phyloP scores from a whole-genome alignment of 1,284 basidiomycete genomes.

The Cryptococcus depauperatus region DNA sequence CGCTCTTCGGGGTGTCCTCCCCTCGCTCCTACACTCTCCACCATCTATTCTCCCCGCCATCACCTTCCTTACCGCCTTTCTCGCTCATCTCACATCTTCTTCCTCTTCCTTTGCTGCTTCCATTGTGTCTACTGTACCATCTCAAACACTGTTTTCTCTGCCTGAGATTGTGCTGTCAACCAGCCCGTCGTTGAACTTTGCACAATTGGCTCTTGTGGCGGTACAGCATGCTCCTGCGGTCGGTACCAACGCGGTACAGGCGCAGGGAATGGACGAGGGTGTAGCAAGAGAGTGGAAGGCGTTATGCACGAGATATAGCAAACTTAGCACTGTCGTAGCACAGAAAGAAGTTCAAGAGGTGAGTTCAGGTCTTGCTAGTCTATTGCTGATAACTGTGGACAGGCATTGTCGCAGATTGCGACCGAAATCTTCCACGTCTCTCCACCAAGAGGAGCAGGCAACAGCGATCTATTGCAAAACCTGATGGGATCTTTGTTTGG shows the following conservation, averaged over 20 bases:
- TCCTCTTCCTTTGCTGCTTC: constrained; percentile 47
- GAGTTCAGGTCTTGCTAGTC: constrained; percentile 27
- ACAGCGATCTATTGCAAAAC: constrained; percentile 69
- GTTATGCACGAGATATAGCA: constrained; percentile 66
- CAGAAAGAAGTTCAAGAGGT: constrained; percentile 67
- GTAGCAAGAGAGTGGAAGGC: constrained; percentile 64
- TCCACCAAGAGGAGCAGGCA: constrained; percentile 55
- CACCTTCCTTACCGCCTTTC: constrained; percentile 69
- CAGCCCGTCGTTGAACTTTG: constrained; percentile 70
- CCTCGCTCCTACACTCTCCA: constrained; percentile 74
- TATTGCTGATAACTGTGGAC: constrained; percentile 6
- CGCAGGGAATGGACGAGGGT: constrained; percentile 52
- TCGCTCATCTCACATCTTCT: constrained; percentile 53
- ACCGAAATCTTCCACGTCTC: constrained; percentile 67
- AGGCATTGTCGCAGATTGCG: constrained; percentile 56
- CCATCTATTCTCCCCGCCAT: constrained; percentile 79
- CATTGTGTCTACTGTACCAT: constrained; percentile 44
- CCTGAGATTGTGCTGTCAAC: constrained; percentile 65
- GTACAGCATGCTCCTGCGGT: constrained; percentile 69
- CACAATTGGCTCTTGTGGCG: constrained; percentile 72
- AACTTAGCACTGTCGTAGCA: constrained; percentile 51
- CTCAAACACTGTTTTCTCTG: constrained; percentile 31
- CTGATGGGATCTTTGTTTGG: constrained; percentile 75
- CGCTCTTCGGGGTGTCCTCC: constrained; percentile 70
- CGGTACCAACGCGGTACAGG: constrained; percentile 43